Percentiles rank a stretch among this genome's conserved stretches.
These are phyloP conservation scores for Silybum marianum DNA, from an alignment of 129 eudicot species.

Conservation along the genomic window DNA sequence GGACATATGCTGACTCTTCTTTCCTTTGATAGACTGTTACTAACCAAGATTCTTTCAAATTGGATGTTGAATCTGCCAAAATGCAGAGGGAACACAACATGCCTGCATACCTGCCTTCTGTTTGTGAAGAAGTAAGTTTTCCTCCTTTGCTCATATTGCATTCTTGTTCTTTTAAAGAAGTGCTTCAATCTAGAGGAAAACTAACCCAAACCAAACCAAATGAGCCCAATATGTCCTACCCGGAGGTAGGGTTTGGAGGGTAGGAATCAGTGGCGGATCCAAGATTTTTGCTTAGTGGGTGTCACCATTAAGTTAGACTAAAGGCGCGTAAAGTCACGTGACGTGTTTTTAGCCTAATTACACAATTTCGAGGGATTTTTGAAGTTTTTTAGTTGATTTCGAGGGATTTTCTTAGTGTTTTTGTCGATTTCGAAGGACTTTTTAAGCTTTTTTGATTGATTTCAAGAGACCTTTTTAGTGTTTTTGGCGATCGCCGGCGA, in stretches of 20 bases:
- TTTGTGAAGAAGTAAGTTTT: constrained; percentile 58
- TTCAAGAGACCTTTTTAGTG: too few relatives aligned
- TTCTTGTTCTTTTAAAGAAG: neutral
- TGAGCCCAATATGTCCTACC: neutral
- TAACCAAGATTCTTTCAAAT: constrained; percentile 35
- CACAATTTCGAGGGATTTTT: too few relatives aligned
- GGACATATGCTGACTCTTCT: constrained; percentile 4
- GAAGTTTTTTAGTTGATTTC: too few relatives aligned
- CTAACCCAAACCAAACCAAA: neutral
- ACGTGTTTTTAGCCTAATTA: too few relatives aligned
- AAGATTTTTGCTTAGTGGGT: too few relatives aligned
- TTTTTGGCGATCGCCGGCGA: too few relatives aligned
- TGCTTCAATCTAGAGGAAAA: neutral
- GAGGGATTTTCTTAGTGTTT: too few relatives aligned
- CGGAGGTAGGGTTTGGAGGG: neutral
- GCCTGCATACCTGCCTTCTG: constrained; percentile 45
- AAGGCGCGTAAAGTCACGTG: too few relatives aligned
- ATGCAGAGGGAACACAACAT: constrained; percentile 30
- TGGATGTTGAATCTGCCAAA: constrained; percentile 33
- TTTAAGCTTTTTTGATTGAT: too few relatives aligned
- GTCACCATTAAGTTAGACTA: too few relatives aligned
- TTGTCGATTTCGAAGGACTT: too few relatives aligned
- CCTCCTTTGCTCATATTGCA: neutral
- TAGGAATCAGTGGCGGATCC: too few relatives aligned
- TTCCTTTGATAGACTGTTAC: constrained; percentile 25